A percentile compares a stretch with the other conserved stretches of the same genome.
phyloP scores from a whole-genome alignment of 768 basidiomycete genomes.

The Rhodotorula taiwanensis region DNA sequence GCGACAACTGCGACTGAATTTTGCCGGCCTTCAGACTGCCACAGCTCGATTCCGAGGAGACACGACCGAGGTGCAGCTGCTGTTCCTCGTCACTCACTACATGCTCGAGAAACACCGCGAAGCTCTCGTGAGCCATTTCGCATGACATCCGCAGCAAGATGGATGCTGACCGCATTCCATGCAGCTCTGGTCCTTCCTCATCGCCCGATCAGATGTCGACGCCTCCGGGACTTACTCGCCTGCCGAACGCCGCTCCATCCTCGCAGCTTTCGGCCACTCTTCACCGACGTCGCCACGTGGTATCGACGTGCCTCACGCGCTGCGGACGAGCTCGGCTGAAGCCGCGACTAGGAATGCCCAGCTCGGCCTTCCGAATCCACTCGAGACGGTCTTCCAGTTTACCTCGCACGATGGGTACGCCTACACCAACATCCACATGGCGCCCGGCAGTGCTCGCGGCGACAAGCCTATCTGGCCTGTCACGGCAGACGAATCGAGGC shows the following conservation, averaged over 20 bases:
- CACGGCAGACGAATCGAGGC: not conserved
- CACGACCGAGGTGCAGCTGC: conserved; percentile 12
- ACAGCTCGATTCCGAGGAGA: conserved; percentile 36
- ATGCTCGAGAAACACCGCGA: conserved; percentile 36
- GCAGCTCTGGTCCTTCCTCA: conserved; percentile 35
- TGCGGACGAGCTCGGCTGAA: not conserved
- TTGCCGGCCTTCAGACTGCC: conserved; percentile 47
- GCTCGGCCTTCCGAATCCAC: conserved; percentile 27
- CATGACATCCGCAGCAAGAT: too few species aligned
- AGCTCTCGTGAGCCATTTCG: conserved; percentile 19
- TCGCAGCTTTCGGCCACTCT: conserved; percentile 6
- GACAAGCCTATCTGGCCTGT: conserved; percentile 2
- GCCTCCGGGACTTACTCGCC: conserved; percentile 16
- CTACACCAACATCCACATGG: conserved; percentile 34
- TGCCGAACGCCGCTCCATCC: conserved; percentile 23
- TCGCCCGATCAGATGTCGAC: conserved; percentile 8
- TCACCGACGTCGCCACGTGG: fast-evolving
- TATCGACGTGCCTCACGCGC: not conserved
- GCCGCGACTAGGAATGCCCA: fast-evolving
- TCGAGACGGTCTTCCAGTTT: conserved; percentile 14
- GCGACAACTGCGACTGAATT: conserved; percentile 44
- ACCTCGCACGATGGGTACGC: conserved; percentile 46
- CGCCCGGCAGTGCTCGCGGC: conserved; percentile 9
- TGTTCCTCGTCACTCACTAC: conserved; percentile 32
- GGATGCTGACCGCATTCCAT: too few species aligned